Evolutionary conservation across 2,329 filamentous ascomycete species (phyloP), one percentile per base, ranked within the genome.

Genomic region (Calonectria naviculata): DNA sequence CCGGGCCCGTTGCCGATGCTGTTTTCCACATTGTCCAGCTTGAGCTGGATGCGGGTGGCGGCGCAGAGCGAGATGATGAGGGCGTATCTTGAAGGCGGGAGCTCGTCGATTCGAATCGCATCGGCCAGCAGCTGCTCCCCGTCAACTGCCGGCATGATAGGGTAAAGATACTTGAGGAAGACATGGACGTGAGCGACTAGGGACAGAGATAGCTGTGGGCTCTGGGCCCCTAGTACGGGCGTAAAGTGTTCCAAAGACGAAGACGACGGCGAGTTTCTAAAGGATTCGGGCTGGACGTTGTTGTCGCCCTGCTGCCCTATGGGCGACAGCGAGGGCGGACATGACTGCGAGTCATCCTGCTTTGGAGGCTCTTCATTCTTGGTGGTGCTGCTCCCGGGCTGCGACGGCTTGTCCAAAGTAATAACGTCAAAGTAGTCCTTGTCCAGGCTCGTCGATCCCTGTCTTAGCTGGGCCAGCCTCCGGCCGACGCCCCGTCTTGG

Each of bases 141-240:
- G 26, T 81, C 74, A 8, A 81, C 68, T 0, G 80, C 78, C 19
- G 80, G 80, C 79, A 81, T 81, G 6, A 81, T 81, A 1, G 80
- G 80, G 41, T 80, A 81, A 17, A 81, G 63, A n/a, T 78, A 72
- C n/a, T 74, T 74, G n/a, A 81, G 74, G 56, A 81, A 81, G 41
- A 78, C 74, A 10, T 73, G 75, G 34, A 81, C 68, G 62, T 81
- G 80, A 17, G 80, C 76, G 29, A 72, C 67, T 8, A 81, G 73
- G 2, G 75, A 77, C 0, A 67, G 44, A 2, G 76, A 75, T 15
- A 80, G 70, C 36, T 68, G 74, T 34, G 74, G 75, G 58, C 67
- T 77, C 29, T 75, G 54, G 47, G 58, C 65, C 29, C 42, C 46
- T 0, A 60, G 44, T 13, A 74, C 63, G 5, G 60, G 21, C 9